Evolutionary conservation across 768 basidiomycete genomes (phyloP), one percentile per base, ranked within the genome.

Genomic region (Tricholoma matsutake): DNA sequence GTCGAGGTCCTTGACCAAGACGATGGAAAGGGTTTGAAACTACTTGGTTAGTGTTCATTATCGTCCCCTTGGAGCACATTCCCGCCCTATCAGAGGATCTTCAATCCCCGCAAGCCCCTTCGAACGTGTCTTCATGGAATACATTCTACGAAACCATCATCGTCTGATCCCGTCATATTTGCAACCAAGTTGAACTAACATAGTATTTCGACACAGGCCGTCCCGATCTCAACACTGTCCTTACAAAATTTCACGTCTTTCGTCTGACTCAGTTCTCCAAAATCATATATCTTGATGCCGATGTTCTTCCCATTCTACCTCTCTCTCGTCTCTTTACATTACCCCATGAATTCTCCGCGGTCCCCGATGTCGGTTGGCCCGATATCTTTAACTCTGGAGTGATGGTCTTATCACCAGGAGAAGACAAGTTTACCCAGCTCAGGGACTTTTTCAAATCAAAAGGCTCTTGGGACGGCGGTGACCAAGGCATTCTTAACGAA

Each of bases 301-400:
- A 96, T 71, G 86, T 94, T 55, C 89, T 96, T 65, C 92, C 93
- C 57, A 81, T 93, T 55, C 85, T 90, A 54, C 92, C 96, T 29
- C 79, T 99, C 58, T 90, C 93, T 35, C 95, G 96, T 75, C 86
- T 99, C n/a, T 98, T 99, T 75, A 79, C 81, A 34, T 75, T 91
- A 52, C 83, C 89, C 4, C 80, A 89, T 71, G 87, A 92, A 63
- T 95, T 99, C 71, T 89, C 95, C 43, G 97, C 97, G 8, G 91
- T 88, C 7, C 95, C 97, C 10, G 97, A 99, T 73, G 92, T 95
- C 32, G 97, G 97, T 66, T 99, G 97, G 97, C 97, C 97, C 41
- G 97, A 99, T 75, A 96, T 97, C 63, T 99, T 99, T 80, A 99
- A 99, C 73, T 96, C 96, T 22, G 97, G 97, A 39, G 88, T 98